These are phyloP conservation scores for Eucalyptus pauciflora DNA, from an alignment of 345 rosid genomes.

Conservation along the genomic window DNA sequence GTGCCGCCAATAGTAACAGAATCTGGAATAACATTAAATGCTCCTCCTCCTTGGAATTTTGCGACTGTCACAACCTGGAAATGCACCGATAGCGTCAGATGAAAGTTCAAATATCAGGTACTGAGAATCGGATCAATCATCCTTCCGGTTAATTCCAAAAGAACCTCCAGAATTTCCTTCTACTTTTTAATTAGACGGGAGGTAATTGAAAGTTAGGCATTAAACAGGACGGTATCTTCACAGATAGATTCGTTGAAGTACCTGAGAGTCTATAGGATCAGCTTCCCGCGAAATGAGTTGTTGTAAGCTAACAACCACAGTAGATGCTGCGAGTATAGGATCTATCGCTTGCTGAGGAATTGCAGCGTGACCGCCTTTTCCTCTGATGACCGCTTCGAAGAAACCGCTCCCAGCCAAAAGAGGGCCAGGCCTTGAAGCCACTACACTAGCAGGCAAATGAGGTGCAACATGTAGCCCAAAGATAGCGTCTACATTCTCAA, in stretches of 20 bases:
- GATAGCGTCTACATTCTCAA: conserved; percentile 65
- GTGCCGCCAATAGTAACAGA: conserved; percentile 78
- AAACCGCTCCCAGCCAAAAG: conserved; percentile 60
- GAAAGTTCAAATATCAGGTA: not conserved
- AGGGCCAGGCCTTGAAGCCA: conserved; percentile 58
- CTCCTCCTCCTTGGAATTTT: conserved; percentile 61
- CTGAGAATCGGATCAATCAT: not conserved
- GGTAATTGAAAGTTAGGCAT: not conserved
- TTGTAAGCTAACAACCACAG: conserved; percentile 73
- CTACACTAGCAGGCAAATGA: conserved; percentile 26
- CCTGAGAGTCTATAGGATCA: conserved; percentile 92
- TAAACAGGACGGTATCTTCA: not conserved
- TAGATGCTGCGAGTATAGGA: conserved; percentile 80
- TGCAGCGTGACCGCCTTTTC: conserved; percentile 87
- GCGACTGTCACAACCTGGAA: conserved; percentile 68
- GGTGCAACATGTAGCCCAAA: conserved; percentile 63
- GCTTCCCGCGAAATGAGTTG: conserved; percentile 87
- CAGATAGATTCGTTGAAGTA: not conserved
- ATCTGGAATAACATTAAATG: conserved; percentile 79
- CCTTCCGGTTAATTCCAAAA: not conserved
- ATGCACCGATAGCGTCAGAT: not conserved
- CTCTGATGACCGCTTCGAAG: conserved; percentile 74
- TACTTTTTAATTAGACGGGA: not conserved
- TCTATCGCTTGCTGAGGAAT: conserved; percentile 72
- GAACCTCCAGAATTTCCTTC: not conserved